Evolutionary conservation across 2,329 filamentous ascomycete genomes (phyloP), one percentile per base, ranked within the genome.

Genomic region (Diplodia intermedia): DNA sequence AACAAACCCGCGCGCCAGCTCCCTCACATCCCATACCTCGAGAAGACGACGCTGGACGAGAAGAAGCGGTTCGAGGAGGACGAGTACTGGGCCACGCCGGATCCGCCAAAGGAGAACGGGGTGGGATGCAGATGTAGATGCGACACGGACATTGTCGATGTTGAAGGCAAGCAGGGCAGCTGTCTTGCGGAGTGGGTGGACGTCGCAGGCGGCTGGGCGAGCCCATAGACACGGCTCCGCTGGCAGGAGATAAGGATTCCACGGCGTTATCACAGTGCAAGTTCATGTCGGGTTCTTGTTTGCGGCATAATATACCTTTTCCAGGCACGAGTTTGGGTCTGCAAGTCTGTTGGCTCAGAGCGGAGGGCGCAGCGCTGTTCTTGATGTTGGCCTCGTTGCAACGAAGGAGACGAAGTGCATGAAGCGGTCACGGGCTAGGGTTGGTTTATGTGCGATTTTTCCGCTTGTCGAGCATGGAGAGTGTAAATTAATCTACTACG

Each of bases 121-220:
- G 94, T 99, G 9, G 95, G 95, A 47, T 99, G 95, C 82, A 89
- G 95, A 75, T 99, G 95, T 84, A 90, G 91, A 77, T 99, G 95
- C 80, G 95, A 99, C 77, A 97, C 93, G 4, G 95, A 99, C 77
- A 96, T 98, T 76, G 92, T 94, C 65, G 95, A 99, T 77, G 94
- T 99, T 31, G 95, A 99, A 82, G 94, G 93, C 79, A 99, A 98
- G 81, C 92, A 97, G 78, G 95, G 95, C 70, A 97, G 93, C 73
- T 99, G 95, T 81, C 84, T 97, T 68, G 87, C 92, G 11, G 93
- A 99, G 81, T 99, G 95, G 95, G 95, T 99, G 15, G 93, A 97
- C 69, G 93, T 97, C 73, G 94, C 94, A 57, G 95, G 95, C 73
- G 95, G 95, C 69, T 99, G 94, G 93, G 89, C 91, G 69, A 86